Percentiles rank a stretch among this genome's conserved stretches.
These are phyloP conservation scores for Maudiozyma pseudohumilis DNA, from an alignment of 805 yeast species.

Conservation along the genomic window DNA sequence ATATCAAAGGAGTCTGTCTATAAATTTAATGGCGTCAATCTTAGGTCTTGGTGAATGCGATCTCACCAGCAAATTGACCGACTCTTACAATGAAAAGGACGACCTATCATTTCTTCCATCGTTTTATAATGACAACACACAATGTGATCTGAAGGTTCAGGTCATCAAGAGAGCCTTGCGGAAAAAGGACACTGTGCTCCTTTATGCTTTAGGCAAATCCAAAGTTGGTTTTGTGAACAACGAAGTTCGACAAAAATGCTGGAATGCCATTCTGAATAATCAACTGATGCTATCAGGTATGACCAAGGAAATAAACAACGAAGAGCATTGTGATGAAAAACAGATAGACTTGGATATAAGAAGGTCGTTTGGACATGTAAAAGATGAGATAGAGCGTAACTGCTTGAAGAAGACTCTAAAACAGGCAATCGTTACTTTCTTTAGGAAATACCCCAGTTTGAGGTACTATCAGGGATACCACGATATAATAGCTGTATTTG, in stretches of 20 bases:
- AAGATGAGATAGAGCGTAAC: conserved; percentile 13
- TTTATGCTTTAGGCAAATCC: conserved; percentile 15
- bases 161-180: conserved; percentile 11
- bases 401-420: conserved; percentile 18
- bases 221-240: conserved; percentile 20
- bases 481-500: conserved; percentile 64
- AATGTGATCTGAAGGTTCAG: conserved; percentile 2
- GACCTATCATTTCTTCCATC: conserved; percentile 2
- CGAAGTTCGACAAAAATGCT: conserved; percentile 12
- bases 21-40: background rate
- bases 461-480: conserved; percentile 90
- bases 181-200: conserved; percentile 8
- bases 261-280: conserved; percentile 24
- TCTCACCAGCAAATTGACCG: background rate
- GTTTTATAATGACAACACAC: background rate
- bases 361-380: conserved; percentile 46
- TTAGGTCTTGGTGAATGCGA: background rate
- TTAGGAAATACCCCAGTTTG: conserved; percentile 52
- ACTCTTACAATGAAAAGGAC: background rate
- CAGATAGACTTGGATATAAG: conserved; percentile 75
- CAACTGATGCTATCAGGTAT: conserved; percentile 8
- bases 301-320: background rate
- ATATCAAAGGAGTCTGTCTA: no score
- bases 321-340: conserved; percentile 54
- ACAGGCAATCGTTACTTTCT: conserved; percentile 40